Evolutionary conservation across 768 basidiomycete genomes (phyloP).

Genomic region (Amanita pallidorosea): DNA sequence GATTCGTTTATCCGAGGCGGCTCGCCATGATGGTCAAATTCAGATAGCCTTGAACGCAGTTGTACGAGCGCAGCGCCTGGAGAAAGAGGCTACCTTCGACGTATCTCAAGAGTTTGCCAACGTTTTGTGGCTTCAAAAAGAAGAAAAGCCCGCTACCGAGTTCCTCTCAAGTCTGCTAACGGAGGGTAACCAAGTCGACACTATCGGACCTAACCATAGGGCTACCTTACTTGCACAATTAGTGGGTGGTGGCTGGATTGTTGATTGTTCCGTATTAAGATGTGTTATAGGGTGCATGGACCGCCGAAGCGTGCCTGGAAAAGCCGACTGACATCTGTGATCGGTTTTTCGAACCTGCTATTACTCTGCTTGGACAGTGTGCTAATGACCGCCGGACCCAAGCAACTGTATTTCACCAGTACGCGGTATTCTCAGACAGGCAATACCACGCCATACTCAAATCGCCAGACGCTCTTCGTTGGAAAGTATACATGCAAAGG

Average conservation of each 20-base stretch:
- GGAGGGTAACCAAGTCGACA: slow-evolving; percentile 8
- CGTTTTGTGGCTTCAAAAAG: slow-evolving; percentile 82
- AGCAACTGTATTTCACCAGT: slow-evolving; percentile 65
- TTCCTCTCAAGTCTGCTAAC: slow-evolving; percentile 36
- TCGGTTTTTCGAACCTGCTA: slow-evolving; percentile 63
- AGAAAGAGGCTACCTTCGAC: slow-evolving; percentile 29
- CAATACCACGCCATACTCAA: slow-evolving; percentile 68
- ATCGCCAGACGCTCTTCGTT: slow-evolving; percentile 59
- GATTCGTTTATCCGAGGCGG: slow-evolving; percentile 58
- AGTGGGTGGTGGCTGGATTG: slow-evolving; percentile 29
- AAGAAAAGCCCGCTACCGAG: slow-evolving; percentile 75
- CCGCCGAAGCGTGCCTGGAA: slow-evolving; percentile 73
- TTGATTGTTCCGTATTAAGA: not conserved
- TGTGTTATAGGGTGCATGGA: slow-evolving; percentile 73
- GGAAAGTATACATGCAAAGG: slow-evolving; percentile 62
- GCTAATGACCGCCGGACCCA: slow-evolving; percentile 19
- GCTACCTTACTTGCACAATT: slow-evolving; percentile 48
- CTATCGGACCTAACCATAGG: slow-evolving; percentile 14
- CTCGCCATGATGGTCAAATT: slow-evolving; percentile 52
- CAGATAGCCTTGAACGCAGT: slow-evolving; percentile 86
- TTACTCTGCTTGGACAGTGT: slow-evolving; percentile 16
- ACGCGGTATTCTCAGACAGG: slow-evolving; percentile 80
- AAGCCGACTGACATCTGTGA: slow-evolving; percentile 62
- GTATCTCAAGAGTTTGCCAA: slow-evolving; percentile 78
- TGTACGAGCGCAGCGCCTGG: slow-evolving; percentile 60